Percentiles rank a stretch among this genome's conserved stretches.
These are phyloP conservation scores for Helotiales sp. DNA, from an alignment of 2,329 filamentous ascomycete species.

Conservation along the genomic window DNA sequence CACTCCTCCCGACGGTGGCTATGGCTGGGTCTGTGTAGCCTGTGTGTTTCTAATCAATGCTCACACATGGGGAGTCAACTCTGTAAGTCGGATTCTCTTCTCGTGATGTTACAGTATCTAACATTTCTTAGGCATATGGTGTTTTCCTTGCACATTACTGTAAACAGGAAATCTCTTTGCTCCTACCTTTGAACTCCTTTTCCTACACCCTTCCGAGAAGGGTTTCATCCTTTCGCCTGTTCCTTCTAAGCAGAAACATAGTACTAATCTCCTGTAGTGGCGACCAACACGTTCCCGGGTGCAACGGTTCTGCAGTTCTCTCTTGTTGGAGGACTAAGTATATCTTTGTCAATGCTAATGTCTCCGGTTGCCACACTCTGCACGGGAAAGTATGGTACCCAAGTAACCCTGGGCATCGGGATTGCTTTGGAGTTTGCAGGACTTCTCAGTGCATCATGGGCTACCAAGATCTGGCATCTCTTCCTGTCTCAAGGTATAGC, in stretches of 20 bases:
- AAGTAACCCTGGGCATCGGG: slow-evolving; percentile 62
- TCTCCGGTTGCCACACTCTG: slow-evolving; percentile 54
- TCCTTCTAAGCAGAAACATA: no score
- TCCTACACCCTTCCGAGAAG: no score
- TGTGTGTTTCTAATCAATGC: slow-evolving; percentile 45
- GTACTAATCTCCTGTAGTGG: no score
- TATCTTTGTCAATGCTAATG: slow-evolving; percentile 64
- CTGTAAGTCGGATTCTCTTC: slow-evolving; percentile 22
- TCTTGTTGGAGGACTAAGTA: slow-evolving; percentile 73
- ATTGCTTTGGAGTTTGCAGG: slow-evolving; percentile 62
- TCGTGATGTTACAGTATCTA: slow-evolving; percentile 5
- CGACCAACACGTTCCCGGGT: slow-evolving; percentile 59
- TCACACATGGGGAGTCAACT: slow-evolving; percentile 46
- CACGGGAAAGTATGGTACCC: slow-evolving; percentile 63
- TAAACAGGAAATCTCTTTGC: no score
- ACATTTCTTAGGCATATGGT: slow-evolving; percentile 56
- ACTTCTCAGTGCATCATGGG: slow-evolving; percentile 71
- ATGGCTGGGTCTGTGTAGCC: slow-evolving; percentile 55
- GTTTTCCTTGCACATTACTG: slow-evolving; percentile 76
- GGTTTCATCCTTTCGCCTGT: no score
- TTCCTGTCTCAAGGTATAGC: slow-evolving; percentile 73
- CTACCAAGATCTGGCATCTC: slow-evolving; percentile 70
- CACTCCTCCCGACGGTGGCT: slow-evolving; percentile 54
- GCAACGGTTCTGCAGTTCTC: slow-evolving; percentile 68
- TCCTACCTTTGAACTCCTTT: no score